Evolutionary conservation across 2,329 filamentous ascomycete genomes (phyloP).

Genomic region (Aspergillus versicolor): DNA sequence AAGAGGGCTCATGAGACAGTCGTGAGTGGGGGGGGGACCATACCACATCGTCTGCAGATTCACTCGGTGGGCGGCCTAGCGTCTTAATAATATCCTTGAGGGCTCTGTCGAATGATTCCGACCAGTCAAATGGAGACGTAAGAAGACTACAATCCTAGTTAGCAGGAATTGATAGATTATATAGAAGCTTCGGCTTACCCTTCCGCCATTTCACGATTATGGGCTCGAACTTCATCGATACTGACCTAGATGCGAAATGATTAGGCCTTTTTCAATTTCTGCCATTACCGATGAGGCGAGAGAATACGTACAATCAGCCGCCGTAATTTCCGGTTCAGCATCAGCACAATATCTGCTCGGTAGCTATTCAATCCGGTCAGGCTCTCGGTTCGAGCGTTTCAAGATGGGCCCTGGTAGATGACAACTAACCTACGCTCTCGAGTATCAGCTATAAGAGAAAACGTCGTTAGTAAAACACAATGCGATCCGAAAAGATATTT

Average conservation of each 20-base stretch:
- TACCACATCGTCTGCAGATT: constrained; percentile 73
- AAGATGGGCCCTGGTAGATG: neutral
- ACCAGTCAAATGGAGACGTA: constrained; percentile 82
- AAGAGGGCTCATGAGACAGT: neutral
- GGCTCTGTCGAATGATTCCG: constrained; percentile 83
- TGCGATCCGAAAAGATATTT: neutral
- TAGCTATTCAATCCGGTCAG: constrained; percentile 62
- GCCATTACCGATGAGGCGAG: neutral
- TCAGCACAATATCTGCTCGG: constrained; percentile 80
- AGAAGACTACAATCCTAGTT: constrained; percentile 57
- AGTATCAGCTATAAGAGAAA: constrained; percentile 52
- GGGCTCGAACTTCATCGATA: constrained; percentile 86
- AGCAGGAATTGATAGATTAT: constrained; percentile 9
- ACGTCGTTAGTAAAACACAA: neutral
- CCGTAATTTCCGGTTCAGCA: constrained; percentile 63
- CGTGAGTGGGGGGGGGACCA: constrained; percentile 16
- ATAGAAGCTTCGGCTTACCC: constrained; percentile 41
- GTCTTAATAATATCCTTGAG: constrained; percentile 85
- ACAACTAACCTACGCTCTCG: constrained; percentile 52
- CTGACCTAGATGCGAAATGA: constrained; percentile 54
- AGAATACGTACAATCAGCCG: constrained; percentile 52
- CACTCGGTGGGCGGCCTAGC: constrained; percentile 71
- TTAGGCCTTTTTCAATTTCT: neutral
- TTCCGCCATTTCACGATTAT: constrained; percentile 78
- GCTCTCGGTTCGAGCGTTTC: neutral